Evolutionary conservation across 2,329 filamentous ascomycete species (phyloP).

Genomic region (Monilinia aucupariae): DNA sequence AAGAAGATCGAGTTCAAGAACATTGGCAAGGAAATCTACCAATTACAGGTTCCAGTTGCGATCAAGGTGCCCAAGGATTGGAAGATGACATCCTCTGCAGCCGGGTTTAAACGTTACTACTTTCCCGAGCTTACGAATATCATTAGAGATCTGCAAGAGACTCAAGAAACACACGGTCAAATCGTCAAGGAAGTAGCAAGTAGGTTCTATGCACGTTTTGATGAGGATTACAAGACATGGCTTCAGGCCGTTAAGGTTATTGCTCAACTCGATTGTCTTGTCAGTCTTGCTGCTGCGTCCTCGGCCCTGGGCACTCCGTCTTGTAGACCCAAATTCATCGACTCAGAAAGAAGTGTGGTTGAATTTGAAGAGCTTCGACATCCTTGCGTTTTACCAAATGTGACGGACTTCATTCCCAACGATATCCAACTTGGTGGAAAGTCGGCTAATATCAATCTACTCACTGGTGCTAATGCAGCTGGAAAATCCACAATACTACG

Average conservation of each 20-base stretch:
- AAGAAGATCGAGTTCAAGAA: slow-evolving; percentile 68
- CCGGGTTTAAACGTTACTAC: slow-evolving; percentile 89
- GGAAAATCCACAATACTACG: slow-evolving; percentile 94
- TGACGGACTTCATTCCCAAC: slow-evolving; percentile 94
- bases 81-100: slow-evolving; percentile 95
- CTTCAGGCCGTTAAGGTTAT: slow-evolving; percentile 84
- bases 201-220: slow-evolving; percentile 82
- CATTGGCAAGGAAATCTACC: slow-evolving; percentile 94
- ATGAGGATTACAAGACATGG: slow-evolving; percentile 80
- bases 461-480: slow-evolving; percentile 94
- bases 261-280: slow-evolving; percentile 88
- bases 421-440: slow-evolving; percentile 81
- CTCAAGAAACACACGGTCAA: slow-evolving; percentile 88
- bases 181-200: slow-evolving; percentile 80
- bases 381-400: slow-evolving; percentile 85
- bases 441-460: slow-evolving; percentile 75
- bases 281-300: slow-evolving; percentile 87
- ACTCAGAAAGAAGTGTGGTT: slow-evolving; percentile 78
- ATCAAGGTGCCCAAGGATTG: slow-evolving; percentile 80
- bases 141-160: slow-evolving; percentile 84
- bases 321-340: slow-evolving; percentile 82
- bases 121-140: slow-evolving; percentile 75
- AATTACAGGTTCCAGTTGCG: slow-evolving; percentile 81
- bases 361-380: slow-evolving; percentile 90
- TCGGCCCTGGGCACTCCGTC: slow-evolving; percentile 76